Base-by-base conservation (phyloP, 805 yeast genomes). In the Wilhelminamyces savonicus region DNA sequence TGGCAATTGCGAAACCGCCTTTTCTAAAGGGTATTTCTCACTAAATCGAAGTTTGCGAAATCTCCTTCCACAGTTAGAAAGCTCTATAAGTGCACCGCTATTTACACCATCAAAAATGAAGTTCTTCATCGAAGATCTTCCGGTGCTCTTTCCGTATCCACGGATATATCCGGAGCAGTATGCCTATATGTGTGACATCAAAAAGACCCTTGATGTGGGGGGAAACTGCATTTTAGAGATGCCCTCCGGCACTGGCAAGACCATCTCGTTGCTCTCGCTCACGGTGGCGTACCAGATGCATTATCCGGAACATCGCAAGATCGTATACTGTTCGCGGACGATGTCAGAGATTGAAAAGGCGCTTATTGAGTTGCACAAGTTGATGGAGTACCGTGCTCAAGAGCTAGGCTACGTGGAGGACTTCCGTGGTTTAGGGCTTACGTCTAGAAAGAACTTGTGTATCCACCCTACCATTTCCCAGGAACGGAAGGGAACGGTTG, bases 231-330 rank as follows among this genome's bases (percentile, higher is more conserved):
- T 92, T 31, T 58, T 92, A 49, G 99, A 92, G 62, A 92, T 92
- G 99, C 99, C 99, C 43, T 92, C 99, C 5, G 99, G 99, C 4
- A 92, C 99, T 3, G 99, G 99, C 24, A 92, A 92, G 54, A 92
- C 99, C 22, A 83, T 92, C 3, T 87, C 97, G 1, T 67, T 92
- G 52, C 65, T 92, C 18, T 86, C 97, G 0, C 60, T 92, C 26
- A 86, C 97, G 0, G 86, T 92, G 26, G 95, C 98, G 10, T 92
- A 92, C 56, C 99, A 92, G 54, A 78, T 85, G 84, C 75, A 74
- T 66, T 88, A 90, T 53, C 94, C 96, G 7, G 97, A 90, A 48
- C 95, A 86, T 50, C 63, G 95, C 12, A 92, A 90, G 66, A 78
- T 92, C 42, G 85, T 92, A 5, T 92, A 92, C 59, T 92, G 99